Conservation (phyloP, 1,284 basidiomycete genomes). For the Cryptococcus maquisensis region DNA sequence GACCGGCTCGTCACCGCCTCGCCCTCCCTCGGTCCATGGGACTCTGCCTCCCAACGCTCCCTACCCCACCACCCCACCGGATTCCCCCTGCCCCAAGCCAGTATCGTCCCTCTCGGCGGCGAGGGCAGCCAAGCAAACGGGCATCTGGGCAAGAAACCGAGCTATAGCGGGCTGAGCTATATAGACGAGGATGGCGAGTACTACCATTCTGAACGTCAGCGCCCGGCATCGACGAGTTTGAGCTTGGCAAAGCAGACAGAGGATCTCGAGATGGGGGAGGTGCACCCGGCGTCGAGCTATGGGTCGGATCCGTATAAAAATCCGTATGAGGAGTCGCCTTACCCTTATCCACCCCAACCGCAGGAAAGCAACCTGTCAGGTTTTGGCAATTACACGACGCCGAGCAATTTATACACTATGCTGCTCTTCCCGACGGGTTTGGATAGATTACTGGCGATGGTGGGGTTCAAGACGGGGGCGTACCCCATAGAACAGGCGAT, state of each 20-base stretch:
- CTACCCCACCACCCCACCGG: constrained; percentile 5
- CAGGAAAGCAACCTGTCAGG: not conserved
- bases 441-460: constrained; percentile 31
- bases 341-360: constrained; percentile 14
- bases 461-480: constrained; percentile 32
- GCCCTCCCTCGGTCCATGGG: constrained; percentile 37
- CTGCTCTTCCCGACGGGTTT: constrained; percentile 36
- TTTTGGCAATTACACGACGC: constrained; percentile 1
- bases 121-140: not conserved
- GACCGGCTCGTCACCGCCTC: constrained; percentile 5
- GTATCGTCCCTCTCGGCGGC: constrained; percentile 3
- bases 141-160: constrained; percentile 22
- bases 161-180: constrained; percentile 29
- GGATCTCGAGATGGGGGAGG: constrained; percentile 21
- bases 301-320: constrained; percentile 16
- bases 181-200: constrained; percentile 39
- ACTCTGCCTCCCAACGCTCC: constrained; percentile 36
- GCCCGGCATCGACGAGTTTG: constrained; percentile 19
- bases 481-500: constrained; percentile 76
- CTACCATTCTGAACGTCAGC: constrained; percentile 18
- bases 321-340: constrained; percentile 26
- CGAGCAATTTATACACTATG: constrained; percentile 14
- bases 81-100: constrained; percentile 1
- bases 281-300: not conserved
- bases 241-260: not conserved